phyloP scores from a whole-genome alignment of 129 eudicot genomes.

The Erigeron canadensis region DNA sequence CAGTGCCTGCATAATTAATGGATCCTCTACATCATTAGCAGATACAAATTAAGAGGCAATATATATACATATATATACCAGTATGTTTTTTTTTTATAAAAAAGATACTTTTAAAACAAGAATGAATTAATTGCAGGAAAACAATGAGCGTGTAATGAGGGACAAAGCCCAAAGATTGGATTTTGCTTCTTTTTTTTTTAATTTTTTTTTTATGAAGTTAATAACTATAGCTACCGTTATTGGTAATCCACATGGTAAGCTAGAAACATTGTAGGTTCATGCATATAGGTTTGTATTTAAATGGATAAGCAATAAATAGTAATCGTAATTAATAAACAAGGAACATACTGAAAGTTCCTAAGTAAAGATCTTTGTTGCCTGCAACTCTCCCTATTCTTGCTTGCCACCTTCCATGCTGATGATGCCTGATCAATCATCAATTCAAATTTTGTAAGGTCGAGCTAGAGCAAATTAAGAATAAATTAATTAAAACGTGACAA shows the following conservation, averaged over 20 bases:
- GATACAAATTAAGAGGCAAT: constrained; percentile 10
- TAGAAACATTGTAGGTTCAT: constrained; percentile 32
- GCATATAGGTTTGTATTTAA: constrained; percentile 25
- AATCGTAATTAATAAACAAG: constrained; percentile 18
- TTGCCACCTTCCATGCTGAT: constrained; percentile 99
- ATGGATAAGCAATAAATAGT: constrained; percentile 4
- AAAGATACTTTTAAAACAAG: constrained; percentile 9
- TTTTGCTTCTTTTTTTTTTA: no score
- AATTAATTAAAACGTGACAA: no score
- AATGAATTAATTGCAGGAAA: constrained; percentile 31
- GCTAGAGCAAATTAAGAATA: no score
- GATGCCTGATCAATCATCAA: constrained; percentile 63
- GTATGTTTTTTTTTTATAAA: no score
- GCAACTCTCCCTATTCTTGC: constrained; percentile 99
- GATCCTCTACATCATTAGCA: background rate
- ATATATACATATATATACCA: no score
- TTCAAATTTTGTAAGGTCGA: background rate
- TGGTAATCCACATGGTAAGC: constrained; percentile 46
- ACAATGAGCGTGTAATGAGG: constrained; percentile 41
- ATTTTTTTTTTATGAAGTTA: constrained; percentile 24
- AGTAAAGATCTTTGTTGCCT: constrained; percentile 98
- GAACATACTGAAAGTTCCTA: constrained; percentile 95
- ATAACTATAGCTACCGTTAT: constrained; percentile 36
- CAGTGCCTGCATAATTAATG: constrained; percentile 66
- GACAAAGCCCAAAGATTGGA: constrained; percentile 26